phyloP scores from a whole-genome alignment of 352 stramenopile genomes.

The Pythium dissimile region DNA sequence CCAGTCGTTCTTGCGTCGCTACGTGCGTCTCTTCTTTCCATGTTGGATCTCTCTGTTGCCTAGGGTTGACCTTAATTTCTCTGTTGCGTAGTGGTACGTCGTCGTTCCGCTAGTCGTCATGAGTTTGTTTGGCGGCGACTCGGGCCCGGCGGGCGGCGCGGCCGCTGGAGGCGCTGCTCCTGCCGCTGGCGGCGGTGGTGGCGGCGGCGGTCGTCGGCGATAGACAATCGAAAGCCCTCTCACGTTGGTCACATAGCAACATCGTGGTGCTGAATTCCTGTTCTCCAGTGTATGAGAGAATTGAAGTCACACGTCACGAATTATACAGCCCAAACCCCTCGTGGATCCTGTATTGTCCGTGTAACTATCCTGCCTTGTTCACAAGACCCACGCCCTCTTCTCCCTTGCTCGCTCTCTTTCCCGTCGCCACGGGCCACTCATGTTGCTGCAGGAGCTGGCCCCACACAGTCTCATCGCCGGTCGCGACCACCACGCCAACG shows the following conservation, averaged over 20 bases:
- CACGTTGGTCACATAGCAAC: neutral
- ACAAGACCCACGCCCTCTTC: slow-evolving; percentile 9
- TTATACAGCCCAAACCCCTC: no score
- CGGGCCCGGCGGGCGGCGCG: slow-evolving; percentile 1
- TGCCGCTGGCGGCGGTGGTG: slow-evolving; percentile 30
- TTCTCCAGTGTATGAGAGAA: no score
- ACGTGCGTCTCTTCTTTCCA: slow-evolving; percentile 41
- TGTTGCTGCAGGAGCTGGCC: slow-evolving; percentile 54
- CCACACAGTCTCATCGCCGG: slow-evolving; percentile 70
- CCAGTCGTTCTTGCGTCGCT: slow-evolving; percentile 82
- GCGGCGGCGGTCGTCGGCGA: slow-evolving; percentile 29
- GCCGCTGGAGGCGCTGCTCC: slow-evolving; percentile 31
- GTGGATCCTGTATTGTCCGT: no score
- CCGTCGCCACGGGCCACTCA: slow-evolving; percentile 58
- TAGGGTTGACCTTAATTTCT: no score
- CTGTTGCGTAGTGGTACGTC: slow-evolving; percentile 70
- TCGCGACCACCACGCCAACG: slow-evolving; percentile 69
- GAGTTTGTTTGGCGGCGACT: slow-evolving; percentile 59
- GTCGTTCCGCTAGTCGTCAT: slow-evolving; percentile 78
- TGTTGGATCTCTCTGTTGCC: no score
- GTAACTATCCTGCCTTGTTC: slow-evolving; percentile 8
- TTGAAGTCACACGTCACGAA: no score
- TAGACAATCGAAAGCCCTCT: slow-evolving; percentile 18
- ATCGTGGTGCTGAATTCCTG: no score
- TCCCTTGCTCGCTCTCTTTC: neutral